Base-by-base conservation (phyloP, 352 stramenopile genomes). In the Aphanomyces euteiches region DNA sequence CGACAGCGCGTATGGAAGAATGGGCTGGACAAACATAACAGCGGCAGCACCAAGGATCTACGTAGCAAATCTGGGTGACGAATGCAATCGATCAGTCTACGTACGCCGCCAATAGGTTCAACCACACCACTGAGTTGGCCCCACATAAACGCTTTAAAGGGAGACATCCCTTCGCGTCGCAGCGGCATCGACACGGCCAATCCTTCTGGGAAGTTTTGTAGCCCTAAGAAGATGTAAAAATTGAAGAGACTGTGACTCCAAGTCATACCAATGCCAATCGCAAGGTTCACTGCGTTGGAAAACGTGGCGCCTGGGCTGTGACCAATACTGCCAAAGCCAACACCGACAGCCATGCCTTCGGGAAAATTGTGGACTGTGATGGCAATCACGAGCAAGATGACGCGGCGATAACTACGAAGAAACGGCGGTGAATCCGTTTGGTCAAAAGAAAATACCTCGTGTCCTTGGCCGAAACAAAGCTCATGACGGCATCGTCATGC, bases 291-390 rank as follows among this genome's bases (percentile, higher is more conserved):
- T 7, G 90, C 90, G 63, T 91, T 93, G 47, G 73, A 72, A 58
- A 96, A 93, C 38, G 76, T 95, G 19, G 86, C 85, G 45, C 78
- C 81, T 8, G 74, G 48, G 63, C 79, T 92, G 56, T 92, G 81
- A 0, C 84, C 89, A 47, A 92, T 74, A 67, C 86, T 93, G 34
- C 88, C 90, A 71, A 96, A 96, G n/a, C 87, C 90, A 43, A 96
- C 90, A 15, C 90, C 90, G 15, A 96, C 89, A 0, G 90, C 90
- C 81, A 96, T 92, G 36, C 88, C 90, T 69, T 96, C 90, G 0
- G 90, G 90, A 15, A 96, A 78, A 76, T 97, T 96, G 76, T 97
- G 90, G 50, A 97, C 73, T 43, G 90, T 96, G 56, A 97, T 94
- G 40, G 89, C 89, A 56, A 97, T 92, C 50, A 97, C 89, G 8